These are phyloP conservation scores for Sclerotinia borealis DNA, from an alignment of 2,329 filamentous ascomycete genomes.

Conservation along the genomic window DNA sequence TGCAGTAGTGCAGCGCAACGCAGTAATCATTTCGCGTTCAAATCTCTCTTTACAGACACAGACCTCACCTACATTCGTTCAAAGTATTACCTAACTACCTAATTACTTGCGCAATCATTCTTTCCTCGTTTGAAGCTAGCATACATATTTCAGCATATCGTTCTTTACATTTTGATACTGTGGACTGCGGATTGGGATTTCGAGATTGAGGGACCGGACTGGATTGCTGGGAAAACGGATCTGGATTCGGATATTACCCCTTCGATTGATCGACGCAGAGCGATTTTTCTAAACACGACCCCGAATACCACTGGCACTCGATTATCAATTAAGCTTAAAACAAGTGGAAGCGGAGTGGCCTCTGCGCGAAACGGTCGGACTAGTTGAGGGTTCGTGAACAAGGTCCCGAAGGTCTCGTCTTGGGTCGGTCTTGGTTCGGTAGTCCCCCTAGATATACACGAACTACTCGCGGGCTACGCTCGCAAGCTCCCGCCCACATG, in stretches of 20 bases:
- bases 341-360: background rate
- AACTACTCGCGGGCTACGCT: background rate
- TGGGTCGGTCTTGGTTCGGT: background rate
- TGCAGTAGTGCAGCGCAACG: background rate
- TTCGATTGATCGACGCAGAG: background rate
- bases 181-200: background rate
- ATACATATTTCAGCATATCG: background rate
- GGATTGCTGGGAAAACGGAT: background rate
- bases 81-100: background rate
- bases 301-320: background rate
- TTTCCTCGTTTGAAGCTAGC: background rate
- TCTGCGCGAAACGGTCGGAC: background rate
- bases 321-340: background rate
- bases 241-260: background rate
- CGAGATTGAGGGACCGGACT: background rate
- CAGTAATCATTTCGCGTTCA: background rate
- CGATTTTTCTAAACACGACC: background rate
- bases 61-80: conserved; percentile 1
- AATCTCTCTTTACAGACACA: background rate
- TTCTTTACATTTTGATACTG: background rate
- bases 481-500: conserved; percentile 7
- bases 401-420: too few relatives aligned
- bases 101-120: background rate
- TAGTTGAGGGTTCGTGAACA: background rate
- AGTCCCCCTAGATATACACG: background rate